Evolutionary conservation across 2,329 filamentous ascomycete species (phyloP).

Genomic region (Cordyceps fumosorosea): DNA sequence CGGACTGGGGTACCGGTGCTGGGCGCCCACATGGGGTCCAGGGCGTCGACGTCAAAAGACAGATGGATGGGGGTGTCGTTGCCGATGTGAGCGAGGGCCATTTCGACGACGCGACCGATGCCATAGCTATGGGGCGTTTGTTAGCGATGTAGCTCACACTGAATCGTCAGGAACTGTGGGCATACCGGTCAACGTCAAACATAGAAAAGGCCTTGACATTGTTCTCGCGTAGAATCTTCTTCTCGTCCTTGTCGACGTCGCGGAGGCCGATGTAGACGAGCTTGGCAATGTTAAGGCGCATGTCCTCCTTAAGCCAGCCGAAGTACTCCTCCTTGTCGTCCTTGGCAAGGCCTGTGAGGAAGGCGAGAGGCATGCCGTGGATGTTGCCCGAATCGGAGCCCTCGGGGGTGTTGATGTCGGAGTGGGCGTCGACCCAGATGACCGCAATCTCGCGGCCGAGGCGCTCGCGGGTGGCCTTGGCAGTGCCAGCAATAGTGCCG

Average conservation of each 20-base stretch:
- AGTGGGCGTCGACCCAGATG: slow-evolving; percentile 97
- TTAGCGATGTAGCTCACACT: slow-evolving; percentile 11
- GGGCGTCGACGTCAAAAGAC: slow-evolving; percentile 92
- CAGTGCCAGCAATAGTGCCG: slow-evolving; percentile 81
- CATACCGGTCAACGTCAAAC: slow-evolving; percentile 90
- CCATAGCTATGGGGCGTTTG: slow-evolving; percentile 56
- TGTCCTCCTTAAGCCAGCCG: slow-evolving; percentile 77
- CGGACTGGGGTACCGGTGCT: slow-evolving; percentile 93
- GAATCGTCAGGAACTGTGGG: slow-evolving; percentile 5
- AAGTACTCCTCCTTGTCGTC: slow-evolving; percentile 75
- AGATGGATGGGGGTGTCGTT: slow-evolving; percentile 93
- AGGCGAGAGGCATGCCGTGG: slow-evolving; percentile 95
- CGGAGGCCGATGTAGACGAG: slow-evolving; percentile 94
- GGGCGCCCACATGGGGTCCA: slow-evolving; percentile 94
- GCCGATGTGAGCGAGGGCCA: slow-evolving; percentile 96
- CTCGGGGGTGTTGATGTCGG: slow-evolving; percentile 96
- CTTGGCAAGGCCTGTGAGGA: slow-evolving; percentile 76
- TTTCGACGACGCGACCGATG: slow-evolving; percentile 93
- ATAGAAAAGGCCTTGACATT: slow-evolving; percentile 96
- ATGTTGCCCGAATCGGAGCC: slow-evolving; percentile 85
- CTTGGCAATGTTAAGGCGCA: slow-evolving; percentile 67
- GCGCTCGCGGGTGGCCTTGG: slow-evolving; percentile 78
- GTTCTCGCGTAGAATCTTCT: slow-evolving; percentile 80
- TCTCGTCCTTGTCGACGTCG: slow-evolving; percentile 91
- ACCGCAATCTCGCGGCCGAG: slow-evolving; percentile 80